Percentiles rank a stretch among this genome's conserved stretches.
Conservation (phyloP, 208 protist genomes). For the Leishmania aethiopica region DNA sequence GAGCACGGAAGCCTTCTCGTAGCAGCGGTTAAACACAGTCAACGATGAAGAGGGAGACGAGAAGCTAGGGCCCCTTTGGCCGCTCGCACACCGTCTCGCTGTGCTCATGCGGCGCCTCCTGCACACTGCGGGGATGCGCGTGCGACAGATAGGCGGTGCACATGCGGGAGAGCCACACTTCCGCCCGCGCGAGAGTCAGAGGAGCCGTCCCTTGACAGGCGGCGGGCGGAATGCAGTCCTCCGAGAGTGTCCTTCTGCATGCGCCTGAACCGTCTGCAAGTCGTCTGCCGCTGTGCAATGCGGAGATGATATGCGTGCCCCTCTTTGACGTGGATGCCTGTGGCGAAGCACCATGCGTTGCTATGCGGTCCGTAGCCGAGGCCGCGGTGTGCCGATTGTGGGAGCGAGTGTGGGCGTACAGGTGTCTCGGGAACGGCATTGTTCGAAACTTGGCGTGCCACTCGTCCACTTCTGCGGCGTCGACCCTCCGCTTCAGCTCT, state of each 20-base stretch:
- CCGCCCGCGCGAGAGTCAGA: neutral
- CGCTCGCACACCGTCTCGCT: neutral
- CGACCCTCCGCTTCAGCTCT: neutral
- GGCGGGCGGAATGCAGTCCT: neutral
- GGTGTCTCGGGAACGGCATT: conserved; percentile 2
- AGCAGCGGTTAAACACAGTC: neutral
- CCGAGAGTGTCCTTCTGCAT: neutral
- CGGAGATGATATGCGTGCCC: neutral
- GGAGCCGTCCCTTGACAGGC: neutral
- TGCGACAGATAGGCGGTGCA: neutral
- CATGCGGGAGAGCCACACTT: conserved; percentile 1
- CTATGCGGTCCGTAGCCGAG: neutral
- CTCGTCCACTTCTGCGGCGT: neutral
- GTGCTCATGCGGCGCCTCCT: neutral
- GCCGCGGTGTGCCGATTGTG: neutral
- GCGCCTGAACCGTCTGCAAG: neutral
- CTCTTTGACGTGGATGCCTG: neutral
- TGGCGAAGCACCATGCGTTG: no score
- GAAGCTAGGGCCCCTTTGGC: neutral
- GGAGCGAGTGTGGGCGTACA: neutral
- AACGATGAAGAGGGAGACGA: neutral
- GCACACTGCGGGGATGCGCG: neutral
- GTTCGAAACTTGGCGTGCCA: neutral
- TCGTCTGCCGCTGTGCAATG: neutral
- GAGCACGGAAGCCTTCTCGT: neutral